Base-by-base conservation (phyloP, 106 monocot genomes). In the Dendrobium catenatum region DNA sequence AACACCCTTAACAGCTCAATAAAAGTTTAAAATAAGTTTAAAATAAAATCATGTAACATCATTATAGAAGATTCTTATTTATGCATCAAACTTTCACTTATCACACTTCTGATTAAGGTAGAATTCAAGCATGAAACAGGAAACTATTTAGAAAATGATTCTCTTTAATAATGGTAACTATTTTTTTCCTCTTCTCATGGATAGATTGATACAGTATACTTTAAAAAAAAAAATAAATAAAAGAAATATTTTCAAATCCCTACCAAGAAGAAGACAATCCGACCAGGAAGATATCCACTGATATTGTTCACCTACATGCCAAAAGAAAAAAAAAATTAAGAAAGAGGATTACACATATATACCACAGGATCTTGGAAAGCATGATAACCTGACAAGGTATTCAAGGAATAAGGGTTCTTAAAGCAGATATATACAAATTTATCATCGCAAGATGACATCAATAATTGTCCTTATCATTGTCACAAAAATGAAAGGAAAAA, bases 211-310 rank as follows among this genome's bases (percentile, higher is more conserved):
- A 13, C 0, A 13, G 13, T 51, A 51, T 15, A 51, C 10, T 13
- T 51, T 3, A 51, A 10, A 51, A 51, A 51, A 13, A 51, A 0
- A 2, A 51, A 51, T 11, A 51, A 10, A 51, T 13, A 51, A 48
- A 51, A 51, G 10, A 2, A 22, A 26, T 9, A 66, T 66, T 66
- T 66, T 66, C 11, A 72, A 72, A 72, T 15, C 80, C 76, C 11
- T 99, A 99, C 98, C 98, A 99, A 81, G 82, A 99, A 99, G 76
- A 99, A 99, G 55, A 99, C 95, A 66, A 99, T 99, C 31, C 98
- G 89, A 59, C 98, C 98, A 77, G 98, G 98, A 81, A 99, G 89
- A 84, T 99, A 95, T 79, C 98, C 98, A 73, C 98, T 91, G 82
- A 99, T 99, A 77, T 99, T 93, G 73, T 99, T 99, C 24, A 99